Percentiles rank a stretch among this genome's conserved stretches.
These are phyloP conservation scores for Vaccinium macrocarpon DNA, from an alignment of 148 eudicot species.

Conservation along the genomic window DNA sequence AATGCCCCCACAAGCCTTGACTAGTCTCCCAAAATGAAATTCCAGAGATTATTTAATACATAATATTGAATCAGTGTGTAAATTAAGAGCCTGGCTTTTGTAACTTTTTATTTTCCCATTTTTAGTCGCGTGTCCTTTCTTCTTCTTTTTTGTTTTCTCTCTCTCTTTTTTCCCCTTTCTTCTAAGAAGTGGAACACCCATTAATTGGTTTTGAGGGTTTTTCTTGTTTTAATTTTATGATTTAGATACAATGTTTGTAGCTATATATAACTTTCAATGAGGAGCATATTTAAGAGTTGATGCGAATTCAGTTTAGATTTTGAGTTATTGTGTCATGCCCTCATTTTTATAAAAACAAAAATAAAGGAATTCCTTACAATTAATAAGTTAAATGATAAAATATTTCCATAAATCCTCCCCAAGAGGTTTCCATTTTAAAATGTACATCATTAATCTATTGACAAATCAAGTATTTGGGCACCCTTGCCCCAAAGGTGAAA, in stretches of 20 bases:
- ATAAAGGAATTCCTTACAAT: too few species aligned
- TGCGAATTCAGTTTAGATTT: not conserved
- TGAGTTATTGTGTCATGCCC: not conserved
- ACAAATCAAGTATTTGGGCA: too few species aligned
- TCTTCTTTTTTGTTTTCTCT: not conserved
- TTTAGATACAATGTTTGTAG: not conserved
- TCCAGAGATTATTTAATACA: conserved; percentile 2
- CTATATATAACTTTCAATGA: not conserved
- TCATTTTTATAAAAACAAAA: too few species aligned
- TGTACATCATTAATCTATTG: too few species aligned
- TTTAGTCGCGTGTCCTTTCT: conserved; percentile 14
- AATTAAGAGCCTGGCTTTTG: conserved; percentile 25
- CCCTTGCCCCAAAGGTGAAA: too few species aligned
- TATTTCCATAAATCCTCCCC: too few species aligned
- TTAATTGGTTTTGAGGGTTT: conserved; percentile 2
- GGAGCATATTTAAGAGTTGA: not conserved
- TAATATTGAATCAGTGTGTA: conserved; percentile 43
- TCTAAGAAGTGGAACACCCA: conserved; percentile 13
- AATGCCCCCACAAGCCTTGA: conserved; percentile 67
- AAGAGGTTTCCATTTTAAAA: too few species aligned
- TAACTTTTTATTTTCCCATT: conserved; percentile 5
- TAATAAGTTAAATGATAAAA: too few species aligned
- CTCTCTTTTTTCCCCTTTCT: not conserved
- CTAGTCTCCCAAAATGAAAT: not conserved
- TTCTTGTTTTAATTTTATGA: conserved; percentile 4